A percentile compares a stretch with the other conserved stretches of the same genome.
phyloP scores from a whole-genome alignment of 805 yeast species.

The Candida rishiriensis region DNA sequence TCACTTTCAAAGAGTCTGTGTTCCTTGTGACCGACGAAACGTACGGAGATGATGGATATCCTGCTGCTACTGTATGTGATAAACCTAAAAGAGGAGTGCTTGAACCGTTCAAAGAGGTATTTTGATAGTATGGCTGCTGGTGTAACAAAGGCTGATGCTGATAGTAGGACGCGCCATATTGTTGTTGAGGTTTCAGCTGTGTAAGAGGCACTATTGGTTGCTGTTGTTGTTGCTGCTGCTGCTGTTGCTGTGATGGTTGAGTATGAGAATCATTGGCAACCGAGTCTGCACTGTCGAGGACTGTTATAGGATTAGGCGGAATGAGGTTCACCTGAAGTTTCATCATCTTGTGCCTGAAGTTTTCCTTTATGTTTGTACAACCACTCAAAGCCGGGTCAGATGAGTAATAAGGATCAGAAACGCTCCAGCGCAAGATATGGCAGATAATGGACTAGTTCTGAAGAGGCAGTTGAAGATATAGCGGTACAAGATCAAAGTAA shows the following conservation, averaged over 20 bases:
- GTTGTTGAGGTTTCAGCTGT: slow-evolving; percentile 4
- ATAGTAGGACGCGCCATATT: not conserved
- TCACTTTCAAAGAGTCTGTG: slow-evolving; percentile 6
- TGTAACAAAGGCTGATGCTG: not conserved
- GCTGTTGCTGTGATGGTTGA: slow-evolving; percentile 3
- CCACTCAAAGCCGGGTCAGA: no score
- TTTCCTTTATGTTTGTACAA: no score
- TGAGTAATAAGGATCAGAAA: no score
- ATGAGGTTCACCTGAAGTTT: slow-evolving; percentile 25
- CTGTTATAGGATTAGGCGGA: slow-evolving; percentile 13
- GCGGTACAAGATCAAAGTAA: no score
- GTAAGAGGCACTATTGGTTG: not conserved
- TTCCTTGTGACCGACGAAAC: slow-evolving; percentile 1
- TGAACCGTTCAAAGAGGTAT: slow-evolving; percentile 19
- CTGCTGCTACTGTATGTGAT: slow-evolving; percentile 1
- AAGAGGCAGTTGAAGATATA: no score
- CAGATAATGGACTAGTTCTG: no score
- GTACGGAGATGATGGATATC: slow-evolving; percentile 13
- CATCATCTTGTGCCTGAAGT: slow-evolving; percentile 12
- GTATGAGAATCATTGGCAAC: no score
- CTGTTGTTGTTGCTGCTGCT: slow-evolving; percentile 1
- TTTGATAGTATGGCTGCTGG: slow-evolving; percentile 8
- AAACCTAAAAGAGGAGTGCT: slow-evolving; percentile 24
- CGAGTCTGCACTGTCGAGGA: no score
- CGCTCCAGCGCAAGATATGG: no score